Base-by-base conservation (phyloP, 1,139 yeast genomes). In the Yamadazyma oceani region DNA sequence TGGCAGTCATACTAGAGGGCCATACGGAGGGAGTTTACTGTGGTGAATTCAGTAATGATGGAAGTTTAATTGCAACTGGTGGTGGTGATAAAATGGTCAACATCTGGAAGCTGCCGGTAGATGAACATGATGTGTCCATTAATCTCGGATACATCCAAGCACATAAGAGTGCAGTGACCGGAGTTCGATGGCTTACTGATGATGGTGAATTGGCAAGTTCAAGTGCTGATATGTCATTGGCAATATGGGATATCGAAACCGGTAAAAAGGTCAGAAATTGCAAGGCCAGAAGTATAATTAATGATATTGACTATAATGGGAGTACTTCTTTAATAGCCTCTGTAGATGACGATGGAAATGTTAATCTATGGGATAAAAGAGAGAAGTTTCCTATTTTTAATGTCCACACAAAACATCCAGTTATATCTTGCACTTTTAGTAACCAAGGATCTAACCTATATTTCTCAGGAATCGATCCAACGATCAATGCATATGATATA, bases 381-480 rank as follows among this genome's bases (percentile, higher is more conserved):
- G 68, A 73, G 11, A 81, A 76, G 49, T 46, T 48, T 2, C 66
- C 75, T 1, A 62, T 73, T 0, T 50, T 51, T 3, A 53, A 47
- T 16, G 58, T 79, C 34, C 53, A 60, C 12, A 68, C 81, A 0
- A 69, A 68, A 2, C 82, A 66, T 49, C 92, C 95, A 0, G 49
- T 85, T 2, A 57, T 85, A 13, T 66, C 86, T 0, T 76, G 82
- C 5, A 70, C 73, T 2, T 53, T 64, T 37, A 60, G 60, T 39
- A 44, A 53, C 3, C 55, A 56, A 24, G 81, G 75, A 2, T 51
- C 61, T 9, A 60, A 60, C 6, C 48, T 84, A 3, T 85, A 69
- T 47, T 65, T 78, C 4, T 67, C 82, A 0, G 95, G 95, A 0
- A 75, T 86, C 3, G 92, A 85, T 42, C 83, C 88, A 1, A 59